phyloP scores from a whole-genome alignment of 495 filamentous ascomycete genomes.

The Penicillium canariense region DNA sequence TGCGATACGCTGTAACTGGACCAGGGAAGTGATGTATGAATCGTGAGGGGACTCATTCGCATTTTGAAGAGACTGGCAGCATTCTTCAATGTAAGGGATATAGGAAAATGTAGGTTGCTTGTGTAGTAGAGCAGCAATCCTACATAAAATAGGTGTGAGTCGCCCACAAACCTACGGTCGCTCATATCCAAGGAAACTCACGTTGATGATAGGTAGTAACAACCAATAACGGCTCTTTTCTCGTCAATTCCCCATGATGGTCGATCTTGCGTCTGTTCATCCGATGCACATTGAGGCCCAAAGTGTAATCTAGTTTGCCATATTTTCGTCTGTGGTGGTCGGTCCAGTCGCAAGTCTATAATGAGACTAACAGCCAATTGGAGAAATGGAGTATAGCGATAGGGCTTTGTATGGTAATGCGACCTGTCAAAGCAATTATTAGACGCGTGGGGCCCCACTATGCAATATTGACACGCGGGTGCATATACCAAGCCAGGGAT shows the following conservation, averaged over 20 bases:
- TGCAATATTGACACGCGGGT: not conserved
- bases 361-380: conserved; percentile 44
- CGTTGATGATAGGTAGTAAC: conserved; percentile 27
- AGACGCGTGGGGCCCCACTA: conserved; percentile 4
- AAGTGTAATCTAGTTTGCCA: conserved; percentile 23
- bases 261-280: conserved; percentile 9
- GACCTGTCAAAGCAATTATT: conserved; percentile 21
- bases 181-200: conserved; percentile 2
- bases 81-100: conserved; percentile 19
- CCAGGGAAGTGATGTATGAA: conserved; percentile 17
- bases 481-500: conserved; percentile 40
- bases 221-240: conserved; percentile 22
- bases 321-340: conserved; percentile 25
- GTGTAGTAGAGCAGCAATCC: conserved; percentile 20
- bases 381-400: conserved; percentile 41
- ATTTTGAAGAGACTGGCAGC: conserved; percentile 18
- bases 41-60: conserved; percentile 17
- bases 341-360: conserved; percentile 45
- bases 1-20: conserved; percentile 25
- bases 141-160: conserved; percentile 2
- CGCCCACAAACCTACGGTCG: not conserved
- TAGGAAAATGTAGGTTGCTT: conserved; percentile 23
- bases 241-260: conserved; percentile 24
- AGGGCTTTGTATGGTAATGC: conserved; percentile 33
- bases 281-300: not conserved